phyloP scores from a whole-genome alignment of 78 protist genomes.

The Dictyostelium citrinum region DNA sequence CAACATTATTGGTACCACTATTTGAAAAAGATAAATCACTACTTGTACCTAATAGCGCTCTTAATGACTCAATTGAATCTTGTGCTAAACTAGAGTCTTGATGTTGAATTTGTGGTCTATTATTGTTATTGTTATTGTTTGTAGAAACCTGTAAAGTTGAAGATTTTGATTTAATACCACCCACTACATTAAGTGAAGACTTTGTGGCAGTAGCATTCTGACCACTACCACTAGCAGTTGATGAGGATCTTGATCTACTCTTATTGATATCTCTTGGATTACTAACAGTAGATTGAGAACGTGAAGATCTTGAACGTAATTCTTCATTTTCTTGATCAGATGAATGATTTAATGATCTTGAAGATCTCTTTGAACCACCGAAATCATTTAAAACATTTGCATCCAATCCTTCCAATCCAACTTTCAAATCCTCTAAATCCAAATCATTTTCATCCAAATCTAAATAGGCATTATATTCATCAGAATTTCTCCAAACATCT shows the following conservation, averaged over 20 bases:
- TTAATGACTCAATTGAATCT: constrained; percentile 23
- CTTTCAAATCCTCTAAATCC: constrained; percentile 43
- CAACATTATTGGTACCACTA: not conserved
- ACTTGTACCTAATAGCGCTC: constrained; percentile 20
- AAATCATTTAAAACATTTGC: constrained; percentile 19
- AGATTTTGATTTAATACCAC: not conserved
- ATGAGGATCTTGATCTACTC: not conserved
- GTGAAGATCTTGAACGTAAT: not conserved
- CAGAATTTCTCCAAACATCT: constrained; percentile 41
- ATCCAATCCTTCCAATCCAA: constrained; percentile 55
- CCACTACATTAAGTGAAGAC: not conserved
- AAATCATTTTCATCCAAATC: constrained; percentile 53
- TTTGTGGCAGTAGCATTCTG: not conserved
- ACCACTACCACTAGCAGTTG: not conserved
- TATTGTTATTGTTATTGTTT: not conserved
- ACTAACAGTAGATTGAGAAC: not conserved
- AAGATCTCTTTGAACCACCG: not conserved
- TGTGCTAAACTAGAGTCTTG: not conserved
- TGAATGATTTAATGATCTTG: not conserved
- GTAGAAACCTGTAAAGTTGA: not conserved
- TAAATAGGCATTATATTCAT: constrained; percentile 67
- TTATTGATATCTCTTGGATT: not conserved
- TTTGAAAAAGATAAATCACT: not conserved
- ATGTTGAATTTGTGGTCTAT: not conserved
- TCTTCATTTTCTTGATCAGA: not conserved